Conservation (phyloP, 805 yeast species). For the Pichia cabralensis region DNA sequence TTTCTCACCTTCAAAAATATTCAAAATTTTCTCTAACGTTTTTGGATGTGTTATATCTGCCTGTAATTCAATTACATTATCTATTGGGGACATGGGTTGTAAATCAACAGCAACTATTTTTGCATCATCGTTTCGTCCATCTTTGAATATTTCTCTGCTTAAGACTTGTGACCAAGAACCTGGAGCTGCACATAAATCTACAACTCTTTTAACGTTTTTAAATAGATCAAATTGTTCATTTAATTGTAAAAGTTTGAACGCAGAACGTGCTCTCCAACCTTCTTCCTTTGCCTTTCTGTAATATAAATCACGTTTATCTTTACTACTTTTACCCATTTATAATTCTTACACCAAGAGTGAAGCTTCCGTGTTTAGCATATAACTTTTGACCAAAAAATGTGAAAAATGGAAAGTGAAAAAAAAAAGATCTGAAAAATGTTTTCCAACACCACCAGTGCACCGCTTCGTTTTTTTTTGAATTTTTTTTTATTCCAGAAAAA, state of each 20-base stretch:
- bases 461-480: too few species aligned
- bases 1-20: slow-evolving; percentile 78
- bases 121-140: slow-evolving; percentile 21
- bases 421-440: too few species aligned
- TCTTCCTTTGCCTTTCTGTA: slow-evolving; percentile 93
- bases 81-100: slow-evolving; percentile 97
- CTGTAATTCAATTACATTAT: slow-evolving; percentile 80
- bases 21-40: slow-evolving; percentile 66
- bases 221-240: slow-evolving; percentile 84
- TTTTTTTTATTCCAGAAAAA: too few species aligned
- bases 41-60: slow-evolving; percentile 97
- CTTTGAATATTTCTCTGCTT: slow-evolving; percentile 49
- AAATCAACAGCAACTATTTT: slow-evolving; percentile 90
- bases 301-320: slow-evolving; percentile 88
- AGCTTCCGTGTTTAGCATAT: too few species aligned
- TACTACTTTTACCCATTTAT: slow-evolving; percentile 96
- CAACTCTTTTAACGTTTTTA: slow-evolving; percentile 68
- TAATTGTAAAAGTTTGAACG: slow-evolving; percentile 83
- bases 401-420: background rate
- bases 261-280: slow-evolving; percentile 96
- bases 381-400: too few species aligned
- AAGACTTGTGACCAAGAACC: slow-evolving; percentile 98
- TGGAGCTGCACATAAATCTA: slow-evolving; percentile 97
- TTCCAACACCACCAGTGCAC: too few species aligned
- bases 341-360: too few species aligned